Base-by-base conservation (phyloP, 768 basidiomycete genomes). In the Suillus plorans region DNA sequence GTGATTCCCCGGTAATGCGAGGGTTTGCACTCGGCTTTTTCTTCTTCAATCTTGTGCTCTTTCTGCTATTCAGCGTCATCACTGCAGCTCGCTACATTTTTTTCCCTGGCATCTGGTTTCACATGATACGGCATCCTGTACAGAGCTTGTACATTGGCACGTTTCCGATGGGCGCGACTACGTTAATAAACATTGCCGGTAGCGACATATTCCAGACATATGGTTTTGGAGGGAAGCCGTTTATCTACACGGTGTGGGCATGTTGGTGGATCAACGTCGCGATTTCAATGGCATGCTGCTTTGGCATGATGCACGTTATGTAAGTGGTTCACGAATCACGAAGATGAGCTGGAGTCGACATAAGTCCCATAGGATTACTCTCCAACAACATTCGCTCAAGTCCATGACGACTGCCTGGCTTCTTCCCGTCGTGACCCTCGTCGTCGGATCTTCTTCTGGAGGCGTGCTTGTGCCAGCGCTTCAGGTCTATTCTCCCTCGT, bases 351-450 rank as follows among this genome's bases (percentile, higher is more conserved):
- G 20, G 28, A 7, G 14, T 31, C 37, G 6, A 52, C 62, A 45
- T 36, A 62, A 59, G 45, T 18, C 5, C 3, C 39, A 1, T 82
- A 90, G 84, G 86, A 74, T 84, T 75, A 73, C 80, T 45, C 69
- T 83, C n/a, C 89, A 92, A 22, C 77, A 79, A 7, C 88, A 92
- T 70, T 75, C 85, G 0, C 69, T 88, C 6, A 77, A 82, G 50
- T 71, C 77, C 2, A 84, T 92, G 82, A 86, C 86, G 0, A 76
- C 87, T 28, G 73, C 81, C 25, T 93, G 91, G 91, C 78, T 93
- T 9, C 86, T 94, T 37, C 92, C 92, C 0, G 84, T 91, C 13
- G 88, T 94, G 4, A 85, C 91, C 0, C 81, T 89, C 18, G 83
- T 90, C 52, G 92, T 94, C 71, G 85, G 84, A 2, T 81, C 89